Base-by-base conservation (phyloP, 2,329 filamentous ascomycete species). In the Cercospora citrullina region DNA sequence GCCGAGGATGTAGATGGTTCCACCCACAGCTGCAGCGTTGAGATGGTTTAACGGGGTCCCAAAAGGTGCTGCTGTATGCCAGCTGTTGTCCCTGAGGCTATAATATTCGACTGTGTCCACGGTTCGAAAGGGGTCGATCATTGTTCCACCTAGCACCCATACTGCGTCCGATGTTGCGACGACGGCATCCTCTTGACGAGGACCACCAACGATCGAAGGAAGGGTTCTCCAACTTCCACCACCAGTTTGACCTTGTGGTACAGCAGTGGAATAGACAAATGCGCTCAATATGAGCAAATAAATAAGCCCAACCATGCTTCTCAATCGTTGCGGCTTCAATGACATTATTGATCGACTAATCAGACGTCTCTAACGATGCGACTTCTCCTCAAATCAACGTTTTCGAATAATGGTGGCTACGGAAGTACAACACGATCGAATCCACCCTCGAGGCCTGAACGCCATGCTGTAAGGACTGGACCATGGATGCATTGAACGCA, bases 151-250 rank as follows among this genome's bases (percentile, higher is more conserved):
- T 3, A 68, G 62, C 26, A 68, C 48, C 30, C 33, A 68, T 45
- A 68, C 61, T 33, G 58, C 58, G n/a, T 68, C 59, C 16, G 55
- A 26, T 2, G 58, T 42, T 31, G 66, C 62, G 2, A 68, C 66
- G 2, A 64, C 59, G 4, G 66, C 31, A 33, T 68, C 39, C 45
- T 68, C 66, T 61, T 68, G 66, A 45, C 66, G 61, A 2, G 23
- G 42, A 12, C 65, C 65, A 8, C 45, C 53, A 5, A 30, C 45
- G 48, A 68, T 67, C 12, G 48, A 33, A 4, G 60, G 60, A 18
- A 67, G 60, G 28, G 33, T 55, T 10, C 28, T 58, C 65, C 65
- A 67, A n/a, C 14, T 31, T 31, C 26, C 53, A 21, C 28, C 16
- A 30, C 26, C 28, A 5, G 5, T 10, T 14, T 58, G 53, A 9